These are phyloP conservation scores for Violaceomyces palustris DNA, from an alignment of 1,284 basidiomycete genomes.

Conservation along the genomic window DNA sequence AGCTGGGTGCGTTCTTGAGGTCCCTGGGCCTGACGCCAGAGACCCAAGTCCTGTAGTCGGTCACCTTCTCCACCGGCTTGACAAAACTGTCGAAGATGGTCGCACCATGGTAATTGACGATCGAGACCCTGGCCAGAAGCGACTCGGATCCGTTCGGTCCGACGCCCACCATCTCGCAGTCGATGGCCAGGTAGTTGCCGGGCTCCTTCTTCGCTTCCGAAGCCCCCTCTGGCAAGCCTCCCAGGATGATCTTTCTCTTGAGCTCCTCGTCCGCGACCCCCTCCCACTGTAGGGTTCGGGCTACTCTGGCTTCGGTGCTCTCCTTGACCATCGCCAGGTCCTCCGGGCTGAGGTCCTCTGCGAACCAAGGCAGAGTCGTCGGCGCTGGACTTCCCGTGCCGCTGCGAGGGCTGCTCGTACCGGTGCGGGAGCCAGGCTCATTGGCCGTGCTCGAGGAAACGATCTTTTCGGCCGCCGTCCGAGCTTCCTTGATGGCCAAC, in stretches of 20 bases:
- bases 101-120: constrained; percentile 85
- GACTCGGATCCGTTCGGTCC: constrained; percentile 75
- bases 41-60: constrained; percentile 87
- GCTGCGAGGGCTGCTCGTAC: not conserved
- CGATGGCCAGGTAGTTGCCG: constrained; percentile 75
- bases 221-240: constrained; percentile 18
- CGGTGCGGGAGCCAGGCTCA: not conserved
- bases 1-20: constrained; percentile 67
- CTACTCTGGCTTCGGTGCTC: constrained; percentile 10
- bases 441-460: not conserved
- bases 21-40: constrained; percentile 78
- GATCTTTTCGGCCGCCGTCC: not conserved
- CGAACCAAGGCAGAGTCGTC: constrained; percentile 40
- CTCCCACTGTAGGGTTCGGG: constrained; percentile 24
- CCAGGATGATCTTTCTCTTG: constrained; percentile 36
- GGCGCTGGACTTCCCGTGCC: constrained; percentile 1
- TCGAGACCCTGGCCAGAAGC: constrained; percentile 78
- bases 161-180: constrained; percentile 97
- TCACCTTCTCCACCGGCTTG: constrained; percentile 76
- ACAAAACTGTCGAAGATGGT: constrained; percentile 82
- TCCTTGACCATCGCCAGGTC: constrained; percentile 38
- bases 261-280: constrained; percentile 26
- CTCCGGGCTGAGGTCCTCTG: constrained; percentile 43
- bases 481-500: not conserved
- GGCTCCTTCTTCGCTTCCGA: constrained; percentile 52